These are phyloP conservation scores for Geotrichum klebahnii DNA, from an alignment of 1,139 yeast species.

Conservation along the genomic window DNA sequence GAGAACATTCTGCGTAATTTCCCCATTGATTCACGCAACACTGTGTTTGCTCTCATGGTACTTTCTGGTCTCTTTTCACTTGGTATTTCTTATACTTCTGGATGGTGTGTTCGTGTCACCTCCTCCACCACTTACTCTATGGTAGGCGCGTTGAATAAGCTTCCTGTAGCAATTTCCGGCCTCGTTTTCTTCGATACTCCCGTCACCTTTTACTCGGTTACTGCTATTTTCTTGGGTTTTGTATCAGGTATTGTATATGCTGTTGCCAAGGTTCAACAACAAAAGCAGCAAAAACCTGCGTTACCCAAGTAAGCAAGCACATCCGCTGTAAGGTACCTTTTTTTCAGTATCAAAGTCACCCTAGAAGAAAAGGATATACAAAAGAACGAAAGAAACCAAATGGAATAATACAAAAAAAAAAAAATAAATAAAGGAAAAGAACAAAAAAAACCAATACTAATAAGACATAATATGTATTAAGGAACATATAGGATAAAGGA, in stretches of 20 bases:
- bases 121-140: constrained; percentile 96
- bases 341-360: no score
- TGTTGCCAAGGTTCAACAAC: constrained; percentile 80
- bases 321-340: no score
- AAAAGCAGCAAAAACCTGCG: constrained; percentile 43
- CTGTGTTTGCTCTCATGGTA: constrained; percentile 75
- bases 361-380: neutral
- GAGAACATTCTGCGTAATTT: constrained; percentile 70
- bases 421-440: no score
- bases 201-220: constrained; percentile 83
- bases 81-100: constrained; percentile 96
- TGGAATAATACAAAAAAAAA: no score
- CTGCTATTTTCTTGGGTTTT: constrained; percentile 89
- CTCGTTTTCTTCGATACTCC: constrained; percentile 91
- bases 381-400: no score
- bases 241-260: constrained; percentile 92
- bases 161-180: constrained; percentile 94
- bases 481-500: no score
- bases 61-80: constrained; percentile 91
- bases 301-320: constrained; percentile 37
- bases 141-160: constrained; percentile 98
- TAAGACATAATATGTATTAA: no score
- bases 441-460: no score
- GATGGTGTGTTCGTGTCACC: constrained; percentile 99
- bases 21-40: constrained; percentile 63